Percentiles rank a stretch among this genome's conserved stretches.
These are phyloP conservation scores for Lepidium didymum DNA, from an alignment of 345 rosid species.

Conservation along the genomic window DNA sequence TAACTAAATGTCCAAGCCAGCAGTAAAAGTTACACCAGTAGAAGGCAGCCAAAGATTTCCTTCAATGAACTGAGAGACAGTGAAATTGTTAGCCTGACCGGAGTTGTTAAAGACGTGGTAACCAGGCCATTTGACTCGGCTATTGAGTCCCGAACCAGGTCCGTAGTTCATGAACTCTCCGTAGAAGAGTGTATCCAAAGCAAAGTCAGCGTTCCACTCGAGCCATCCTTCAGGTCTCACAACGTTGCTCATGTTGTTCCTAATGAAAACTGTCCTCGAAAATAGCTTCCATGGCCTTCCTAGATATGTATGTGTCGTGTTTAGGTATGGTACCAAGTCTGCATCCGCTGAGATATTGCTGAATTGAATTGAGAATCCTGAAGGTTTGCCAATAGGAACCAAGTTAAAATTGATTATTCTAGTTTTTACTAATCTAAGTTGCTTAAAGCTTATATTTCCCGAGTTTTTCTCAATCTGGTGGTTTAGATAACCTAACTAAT, in stretches of 20 bases:
- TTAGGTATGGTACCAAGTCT: conserved; percentile 42
- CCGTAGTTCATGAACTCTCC: conserved; percentile 76
- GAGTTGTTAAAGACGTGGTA: conserved; percentile 43
- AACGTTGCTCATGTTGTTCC: conserved; percentile 44
- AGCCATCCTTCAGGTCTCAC: conserved; percentile 85
- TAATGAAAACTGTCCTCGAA: conserved; percentile 76
- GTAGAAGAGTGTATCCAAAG: conserved; percentile 59
- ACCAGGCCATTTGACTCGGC: conserved; percentile 81
- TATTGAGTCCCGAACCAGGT: conserved; percentile 42
- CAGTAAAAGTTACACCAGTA: conserved; percentile 48
- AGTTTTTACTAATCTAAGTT: too few species aligned
- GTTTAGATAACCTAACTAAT: too few species aligned
- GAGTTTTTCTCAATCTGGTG: too few species aligned
- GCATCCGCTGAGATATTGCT: conserved; percentile 71
- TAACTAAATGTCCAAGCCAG: conserved; percentile 12
- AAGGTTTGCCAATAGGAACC: not conserved
- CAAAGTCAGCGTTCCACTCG: conserved; percentile 57
- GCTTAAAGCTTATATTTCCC: too few species aligned
- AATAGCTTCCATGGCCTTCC: conserved; percentile 90
- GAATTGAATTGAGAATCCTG: conserved; percentile 84
- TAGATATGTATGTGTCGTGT: conserved; percentile 55
- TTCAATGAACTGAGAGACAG: conserved; percentile 58
- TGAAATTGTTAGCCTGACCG: conserved; percentile 50
- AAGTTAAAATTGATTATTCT: not conserved
- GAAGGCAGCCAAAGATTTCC: conserved; percentile 74